Conservation (phyloP, 1,139 yeast species). For the Debaryomycetaceae sp. region DNA sequence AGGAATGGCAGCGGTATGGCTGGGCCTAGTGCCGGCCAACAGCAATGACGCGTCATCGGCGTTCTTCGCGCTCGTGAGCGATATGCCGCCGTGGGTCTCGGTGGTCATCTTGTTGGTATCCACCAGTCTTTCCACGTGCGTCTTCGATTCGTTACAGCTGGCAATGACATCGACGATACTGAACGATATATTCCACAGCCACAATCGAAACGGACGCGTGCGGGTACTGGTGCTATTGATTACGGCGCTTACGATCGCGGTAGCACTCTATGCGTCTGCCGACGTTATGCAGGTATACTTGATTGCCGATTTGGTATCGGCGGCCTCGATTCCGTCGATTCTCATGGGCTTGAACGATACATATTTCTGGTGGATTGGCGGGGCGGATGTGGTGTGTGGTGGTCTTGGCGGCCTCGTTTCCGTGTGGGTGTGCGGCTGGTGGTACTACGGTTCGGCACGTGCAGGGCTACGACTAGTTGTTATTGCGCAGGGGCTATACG, state of each 20-base stretch:
- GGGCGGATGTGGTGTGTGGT: slow-evolving; percentile 72
- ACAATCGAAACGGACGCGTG: slow-evolving; percentile 51
- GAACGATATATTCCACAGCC: slow-evolving; percentile 81
- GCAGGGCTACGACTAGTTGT: slow-evolving; percentile 68
- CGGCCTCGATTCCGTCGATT: slow-evolving; percentile 78
- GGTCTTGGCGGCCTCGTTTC: slow-evolving; percentile 74
- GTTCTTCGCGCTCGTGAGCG: slow-evolving; percentile 55
- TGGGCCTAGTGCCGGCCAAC: slow-evolving; percentile 53
- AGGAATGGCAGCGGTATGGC: slow-evolving; percentile 88
- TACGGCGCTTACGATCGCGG: slow-evolving; percentile 77
- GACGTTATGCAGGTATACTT: slow-evolving; percentile 78
- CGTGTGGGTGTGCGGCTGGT: slow-evolving; percentile 74
- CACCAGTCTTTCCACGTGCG: slow-evolving; percentile 69
- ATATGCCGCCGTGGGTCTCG: slow-evolving; percentile 81
- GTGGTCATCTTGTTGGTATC: slow-evolving; percentile 74
- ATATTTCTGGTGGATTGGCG: slow-evolving; percentile 62
- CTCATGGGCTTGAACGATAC: slow-evolving; percentile 64
- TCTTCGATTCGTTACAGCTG: slow-evolving; percentile 81
- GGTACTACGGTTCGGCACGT: slow-evolving; percentile 61
- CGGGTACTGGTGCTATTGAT: slow-evolving; percentile 64
- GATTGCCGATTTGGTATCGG: slow-evolving; percentile 82
- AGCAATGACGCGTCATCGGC: slow-evolving; percentile 51
- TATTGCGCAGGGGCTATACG: slow-evolving; percentile 74
- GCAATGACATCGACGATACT: slow-evolving; percentile 85
- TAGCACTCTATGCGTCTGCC: slow-evolving; percentile 71